phyloP scores from a whole-genome alignment of 2,329 filamentous ascomycete genomes.

The Plenodomus tracheiphilus region DNA sequence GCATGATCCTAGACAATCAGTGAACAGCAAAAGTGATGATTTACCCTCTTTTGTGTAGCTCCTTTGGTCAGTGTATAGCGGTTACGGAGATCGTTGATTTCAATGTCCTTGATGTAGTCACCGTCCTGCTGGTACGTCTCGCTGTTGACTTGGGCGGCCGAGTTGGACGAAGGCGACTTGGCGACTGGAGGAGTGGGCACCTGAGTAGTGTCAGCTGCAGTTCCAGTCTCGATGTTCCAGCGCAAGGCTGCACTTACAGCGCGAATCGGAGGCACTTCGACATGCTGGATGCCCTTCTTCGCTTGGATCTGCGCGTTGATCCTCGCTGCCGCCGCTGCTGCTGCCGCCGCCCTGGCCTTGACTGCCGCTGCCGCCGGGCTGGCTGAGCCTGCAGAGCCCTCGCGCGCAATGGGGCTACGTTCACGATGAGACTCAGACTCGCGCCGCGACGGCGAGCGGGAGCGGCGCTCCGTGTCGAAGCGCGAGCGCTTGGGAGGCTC shows the following conservation, averaged over 20 bases:
- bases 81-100: constrained; percentile 97
- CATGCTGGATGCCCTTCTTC: constrained; percentile 87
- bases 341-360: constrained; percentile 70
- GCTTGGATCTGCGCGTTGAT: constrained; percentile 54
- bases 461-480: constrained; percentile 69
- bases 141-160: constrained; percentile 59
- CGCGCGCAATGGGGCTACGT: constrained; percentile 73
- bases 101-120: constrained; percentile 98
- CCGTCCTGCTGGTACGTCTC: constrained; percentile 95
- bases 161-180: constrained; percentile 58
- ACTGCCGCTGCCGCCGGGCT: constrained; percentile 51
- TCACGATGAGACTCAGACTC: constrained; percentile 72
- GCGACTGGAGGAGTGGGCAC: constrained; percentile 54
- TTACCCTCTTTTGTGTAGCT: constrained; percentile 99
- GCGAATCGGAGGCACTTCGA: constrained; percentile 81
- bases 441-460: constrained; percentile 70
- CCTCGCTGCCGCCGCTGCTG: constrained; percentile 71
- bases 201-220: constrained; percentile 17
- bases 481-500: constrained; percentile 66
- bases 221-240: background rate
- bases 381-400: constrained; percentile 44
- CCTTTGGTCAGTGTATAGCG: constrained; percentile 97
- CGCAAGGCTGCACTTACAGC: constrained; percentile 50
- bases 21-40: constrained; percentile 73
- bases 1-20: constrained; percentile 63